Evolutionary conservation across 352 stramenopile species (phyloP).

Genomic region (Pythium guiyangense): DNA sequence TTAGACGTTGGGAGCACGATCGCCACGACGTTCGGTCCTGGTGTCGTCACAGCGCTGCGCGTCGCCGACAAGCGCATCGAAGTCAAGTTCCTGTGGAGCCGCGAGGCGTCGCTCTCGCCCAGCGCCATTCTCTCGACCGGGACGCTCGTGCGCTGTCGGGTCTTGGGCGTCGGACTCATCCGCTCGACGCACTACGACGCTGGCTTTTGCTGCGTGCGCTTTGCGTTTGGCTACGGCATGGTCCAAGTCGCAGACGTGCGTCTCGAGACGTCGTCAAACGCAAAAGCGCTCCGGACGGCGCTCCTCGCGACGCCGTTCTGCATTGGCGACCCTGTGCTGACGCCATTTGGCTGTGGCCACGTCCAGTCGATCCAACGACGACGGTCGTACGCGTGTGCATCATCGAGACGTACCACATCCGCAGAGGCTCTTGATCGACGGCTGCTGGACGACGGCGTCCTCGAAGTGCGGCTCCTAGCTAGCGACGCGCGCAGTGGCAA

Average conservation of each 20-base stretch:
- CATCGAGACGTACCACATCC: no score
- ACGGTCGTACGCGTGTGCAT: neutral
- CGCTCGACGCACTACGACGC: slow-evolving; percentile 52
- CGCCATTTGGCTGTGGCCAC: slow-evolving; percentile 57
- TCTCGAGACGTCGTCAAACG: slow-evolving; percentile 36
- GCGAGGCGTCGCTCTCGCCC: slow-evolving; percentile 47
- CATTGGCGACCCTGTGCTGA: slow-evolving; percentile 59
- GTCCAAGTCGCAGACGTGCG: slow-evolving; percentile 47
- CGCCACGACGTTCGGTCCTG: slow-evolving; percentile 57
- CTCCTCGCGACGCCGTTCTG: slow-evolving; percentile 24
- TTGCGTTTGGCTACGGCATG: slow-evolving; percentile 56
- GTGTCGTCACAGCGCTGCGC: slow-evolving; percentile 58
- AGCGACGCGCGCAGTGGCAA: slow-evolving; percentile 1
- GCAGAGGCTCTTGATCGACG: neutral
- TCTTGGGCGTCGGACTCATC: slow-evolving; percentile 59
- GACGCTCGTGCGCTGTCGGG: slow-evolving; percentile 39
- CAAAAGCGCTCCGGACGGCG: slow-evolving; percentile 14
- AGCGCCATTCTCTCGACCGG: slow-evolving; percentile 41
- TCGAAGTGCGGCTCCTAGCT: slow-evolving; percentile 10
- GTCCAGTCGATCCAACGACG: slow-evolving; percentile 26
- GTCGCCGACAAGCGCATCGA: slow-evolving; percentile 49
- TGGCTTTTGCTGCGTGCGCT: slow-evolving; percentile 55
- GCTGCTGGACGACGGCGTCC: slow-evolving; percentile 5
- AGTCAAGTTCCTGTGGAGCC: slow-evolving; percentile 67
- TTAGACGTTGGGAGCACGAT: slow-evolving; percentile 62